These are phyloP conservation scores for Inonotus obliquus DNA, from an alignment of 1,284 basidiomycete species.

Conservation along the genomic window DNA sequence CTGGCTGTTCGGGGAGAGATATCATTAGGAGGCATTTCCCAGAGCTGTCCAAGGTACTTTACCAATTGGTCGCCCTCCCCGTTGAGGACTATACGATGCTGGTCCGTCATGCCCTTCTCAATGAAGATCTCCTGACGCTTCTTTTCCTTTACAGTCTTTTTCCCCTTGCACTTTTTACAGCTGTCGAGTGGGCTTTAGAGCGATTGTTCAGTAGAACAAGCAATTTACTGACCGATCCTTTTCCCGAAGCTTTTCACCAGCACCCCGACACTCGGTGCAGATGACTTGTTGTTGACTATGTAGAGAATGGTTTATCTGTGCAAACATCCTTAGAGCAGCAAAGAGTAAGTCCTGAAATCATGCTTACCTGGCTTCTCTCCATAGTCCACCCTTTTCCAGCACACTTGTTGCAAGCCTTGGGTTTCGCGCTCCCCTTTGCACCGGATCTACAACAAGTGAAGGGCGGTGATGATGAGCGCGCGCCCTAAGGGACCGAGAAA, in stretches of 20 bases:
- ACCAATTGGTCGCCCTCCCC: constrained; percentile 92
- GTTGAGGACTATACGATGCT: constrained; percentile 80
- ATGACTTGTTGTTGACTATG: constrained; percentile 48
- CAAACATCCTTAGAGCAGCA: background rate
- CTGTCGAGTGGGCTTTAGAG: constrained; percentile 34
- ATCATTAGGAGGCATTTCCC: background rate
- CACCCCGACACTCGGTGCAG: constrained; percentile 80
- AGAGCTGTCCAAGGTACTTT: constrained; percentile 21
- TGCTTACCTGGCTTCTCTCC: constrained; percentile 45
- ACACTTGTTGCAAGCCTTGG: constrained; percentile 78
- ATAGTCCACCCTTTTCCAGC: constrained; percentile 78
- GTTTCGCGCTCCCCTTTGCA: constrained; percentile 73
- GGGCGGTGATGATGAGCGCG: constrained; percentile 9
- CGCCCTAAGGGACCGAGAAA: constrained; percentile 4
- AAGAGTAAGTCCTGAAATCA: background rate
- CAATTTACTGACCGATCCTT: constrained; percentile 66
- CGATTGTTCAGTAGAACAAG: background rate
- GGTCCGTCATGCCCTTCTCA: constrained; percentile 85
- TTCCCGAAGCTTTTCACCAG: constrained; percentile 77
- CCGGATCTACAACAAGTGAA: constrained; percentile 56
- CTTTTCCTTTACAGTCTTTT: constrained; percentile 82
- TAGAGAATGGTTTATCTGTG: constrained; percentile 44
- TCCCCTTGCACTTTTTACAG: constrained; percentile 95
- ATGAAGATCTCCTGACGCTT: constrained; percentile 83
- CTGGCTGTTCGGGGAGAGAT: constrained; percentile 50